Conservation (phyloP, 345 rosid genomes). For the Eucalyptus cloeziana region DNA sequence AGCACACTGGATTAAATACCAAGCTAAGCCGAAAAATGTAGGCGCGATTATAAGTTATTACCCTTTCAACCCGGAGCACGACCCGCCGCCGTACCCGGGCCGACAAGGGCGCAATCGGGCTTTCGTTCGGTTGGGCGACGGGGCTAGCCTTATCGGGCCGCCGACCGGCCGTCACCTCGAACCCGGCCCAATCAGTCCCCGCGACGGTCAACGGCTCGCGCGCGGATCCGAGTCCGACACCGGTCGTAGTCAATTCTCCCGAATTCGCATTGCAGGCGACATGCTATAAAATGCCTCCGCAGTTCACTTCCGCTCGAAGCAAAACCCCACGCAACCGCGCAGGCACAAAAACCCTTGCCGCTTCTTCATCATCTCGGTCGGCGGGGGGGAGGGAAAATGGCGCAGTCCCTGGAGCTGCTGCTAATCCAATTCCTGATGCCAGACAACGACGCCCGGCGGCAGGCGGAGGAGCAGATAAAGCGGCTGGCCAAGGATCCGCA, state of each 20-base stretch:
- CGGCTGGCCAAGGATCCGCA: conserved; percentile 94
- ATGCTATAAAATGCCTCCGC: not conserved
- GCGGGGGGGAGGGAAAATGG: conserved; percentile 18
- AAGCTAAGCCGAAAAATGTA: not conserved
- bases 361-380: not conserved
- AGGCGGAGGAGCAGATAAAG: conserved; percentile 98
- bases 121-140: not conserved
- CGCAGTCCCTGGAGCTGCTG: conserved; percentile 84
- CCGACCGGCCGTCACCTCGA: not conserved
- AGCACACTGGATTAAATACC: not conserved
- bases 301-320: not conserved
- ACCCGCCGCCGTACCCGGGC: not conserved
- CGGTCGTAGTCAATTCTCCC: not conserved
- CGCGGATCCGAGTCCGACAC: not conserved
- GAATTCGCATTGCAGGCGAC: not conserved
- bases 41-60: not conserved
- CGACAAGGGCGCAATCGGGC: not conserved
- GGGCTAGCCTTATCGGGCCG: not conserved
- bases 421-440: conserved; percentile 98
- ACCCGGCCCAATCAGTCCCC: not conserved
- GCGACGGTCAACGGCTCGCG: not conserved
- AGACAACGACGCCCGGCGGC: conserved; percentile 93
- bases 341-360: conserved; percentile 13
- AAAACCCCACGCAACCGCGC: not conserved
- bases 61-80: not conserved